Base-by-base conservation (phyloP, 2,329 filamentous ascomycete genomes). In the Ophiostoma triangulosporum region DNA sequence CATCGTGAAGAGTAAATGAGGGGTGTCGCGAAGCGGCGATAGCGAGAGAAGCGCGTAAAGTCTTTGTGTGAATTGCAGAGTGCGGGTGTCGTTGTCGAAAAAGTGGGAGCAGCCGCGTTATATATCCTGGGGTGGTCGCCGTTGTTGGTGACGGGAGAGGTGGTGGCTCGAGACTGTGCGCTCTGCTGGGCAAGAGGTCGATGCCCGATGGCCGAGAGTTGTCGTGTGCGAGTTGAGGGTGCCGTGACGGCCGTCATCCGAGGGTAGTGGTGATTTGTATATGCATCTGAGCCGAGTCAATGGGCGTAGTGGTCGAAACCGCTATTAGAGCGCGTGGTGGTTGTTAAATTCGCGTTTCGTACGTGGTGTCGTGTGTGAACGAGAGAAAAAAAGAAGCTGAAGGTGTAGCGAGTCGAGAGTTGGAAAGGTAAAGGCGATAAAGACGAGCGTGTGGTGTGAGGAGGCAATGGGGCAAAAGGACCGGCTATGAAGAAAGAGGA, bases 241-340 rank as follows among this genome's bases (percentile, higher is more conserved):
- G 56, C 57, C 56, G 53, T 50, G 51, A 53, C 54, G 53, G 53
- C 54, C 57, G 56, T 59, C 57, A 59, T 57, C 49, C 50, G 54
- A 46, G 54, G 46, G 52, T 40, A 36, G 43, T 35, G 45, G n/a
- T 35, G 31, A 6, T 48, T 15, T 35, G 36, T 46, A 51, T 54
- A 57, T 54, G 54, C 57, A 59, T 59, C 52, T 53, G 56, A 54
- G 54, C 24, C 29, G 11, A 22, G 26, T 48, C 26, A 32, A 20
- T 2, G 29, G 46, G 27, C 46, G 12, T 7, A 48, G 46, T 50
- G 8, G 31, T 27, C 20, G 45, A 53, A 27, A 35, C 20, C 43
- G 43, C 24, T 29, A 17, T 53, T 35, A n/a, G 24, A 33, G 33
- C 32, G 27, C 45, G 43, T 32, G 32, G 12, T 3, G 3, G 40